Evolutionary conservation across 495 filamentous ascomycete genomes (phyloP), one percentile per base, ranked within the genome.

Genomic region (Aspergillus steynii): DNA sequence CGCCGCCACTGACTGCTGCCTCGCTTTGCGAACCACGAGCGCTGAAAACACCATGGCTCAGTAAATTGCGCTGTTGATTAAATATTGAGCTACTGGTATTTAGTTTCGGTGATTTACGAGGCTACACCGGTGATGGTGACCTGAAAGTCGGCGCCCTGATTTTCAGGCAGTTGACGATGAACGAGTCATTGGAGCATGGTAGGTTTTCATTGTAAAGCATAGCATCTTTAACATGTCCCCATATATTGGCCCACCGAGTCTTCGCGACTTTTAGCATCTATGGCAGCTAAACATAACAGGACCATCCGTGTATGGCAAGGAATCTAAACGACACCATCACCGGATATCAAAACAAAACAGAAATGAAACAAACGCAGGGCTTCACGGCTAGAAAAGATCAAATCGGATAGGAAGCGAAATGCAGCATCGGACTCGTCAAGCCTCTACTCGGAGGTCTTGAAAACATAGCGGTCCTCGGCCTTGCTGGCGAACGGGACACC

Each of bases 401-500:
- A 53, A 53, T 20, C 29, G 50, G 29, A 53, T 32, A 37, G 15
- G 48, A 53, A 37, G 8, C 8, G 56, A 60, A 59, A 42, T 14
- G 37, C 10, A 14, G 12, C 12, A 56, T 15, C n/a, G 55, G 8
- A 0, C 25, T 32, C 49, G 14, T 45, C 9, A 62, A 50, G 9
- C 37, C 14, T 62, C 68, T 77, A 79, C 67, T 80, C 76, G 47
- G 81, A 84, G 62, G 84, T 75, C 86, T 93, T 96, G 83, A 99
- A 94, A 67, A 80, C 79, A 77, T 82, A 87, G 64, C 83, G 79
- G 60, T 85, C 85, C 65, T 88, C 85, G 73, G 89, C 81, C 63
- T 83, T 82, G 68, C 74, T 84, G 65, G 83, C 73, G 68, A 99
- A 99, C 14, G 95, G 93, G 55, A 99, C 95, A 68, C 95, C 95